phyloP scores from a whole-genome alignment of 257 asterid genomes.

The Paraleonurus japonicus region DNA sequence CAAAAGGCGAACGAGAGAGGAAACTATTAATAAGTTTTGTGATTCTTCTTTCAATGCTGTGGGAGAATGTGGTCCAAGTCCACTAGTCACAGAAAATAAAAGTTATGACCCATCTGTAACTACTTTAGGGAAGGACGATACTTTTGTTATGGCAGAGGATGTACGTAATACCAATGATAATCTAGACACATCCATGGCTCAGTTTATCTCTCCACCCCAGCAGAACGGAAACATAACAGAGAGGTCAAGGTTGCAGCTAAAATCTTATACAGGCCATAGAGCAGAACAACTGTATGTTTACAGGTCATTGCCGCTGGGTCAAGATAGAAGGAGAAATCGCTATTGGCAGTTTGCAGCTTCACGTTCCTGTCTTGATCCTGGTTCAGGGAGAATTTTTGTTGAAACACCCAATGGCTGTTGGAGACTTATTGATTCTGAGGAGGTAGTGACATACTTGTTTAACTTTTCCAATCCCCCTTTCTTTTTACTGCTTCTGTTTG shows the following conservation, averaged over 20 bases:
- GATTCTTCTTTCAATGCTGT: constrained; percentile 59
- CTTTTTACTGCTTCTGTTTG: not conserved
- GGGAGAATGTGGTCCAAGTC: constrained; percentile 68
- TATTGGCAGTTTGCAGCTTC: constrained; percentile 94
- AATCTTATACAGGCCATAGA: constrained; percentile 84
- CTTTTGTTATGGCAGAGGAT: constrained; percentile 50
- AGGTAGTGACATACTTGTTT: constrained; percentile 43
- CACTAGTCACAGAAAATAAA: constrained; percentile 49
- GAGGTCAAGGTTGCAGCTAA: constrained; percentile 87
- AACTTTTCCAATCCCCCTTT: not conserved
- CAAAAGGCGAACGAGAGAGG: constrained; percentile 86
- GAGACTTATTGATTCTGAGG: constrained; percentile 82
- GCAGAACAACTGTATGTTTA: constrained; percentile 88
- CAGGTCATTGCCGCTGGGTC: constrained; percentile 96
- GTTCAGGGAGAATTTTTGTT: constrained; percentile 89
- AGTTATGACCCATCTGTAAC: constrained; percentile 42
- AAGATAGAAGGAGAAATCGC: constrained; percentile 93
- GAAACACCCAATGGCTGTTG: constrained; percentile 74
- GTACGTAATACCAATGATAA: constrained; percentile 35
- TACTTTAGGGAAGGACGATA: constrained; percentile 49
- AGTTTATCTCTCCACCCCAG: constrained; percentile 51
- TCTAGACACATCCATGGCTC: constrained; percentile 39
- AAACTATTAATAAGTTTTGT: constrained; percentile 48
- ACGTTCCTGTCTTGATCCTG: constrained; percentile 83
- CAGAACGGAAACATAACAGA: constrained; percentile 75